Evolutionary conservation across 108 stramenopile genomes (phyloP), one percentile per base, ranked within the genome.

Genomic region (Stephanodiscus triporus): DNA sequence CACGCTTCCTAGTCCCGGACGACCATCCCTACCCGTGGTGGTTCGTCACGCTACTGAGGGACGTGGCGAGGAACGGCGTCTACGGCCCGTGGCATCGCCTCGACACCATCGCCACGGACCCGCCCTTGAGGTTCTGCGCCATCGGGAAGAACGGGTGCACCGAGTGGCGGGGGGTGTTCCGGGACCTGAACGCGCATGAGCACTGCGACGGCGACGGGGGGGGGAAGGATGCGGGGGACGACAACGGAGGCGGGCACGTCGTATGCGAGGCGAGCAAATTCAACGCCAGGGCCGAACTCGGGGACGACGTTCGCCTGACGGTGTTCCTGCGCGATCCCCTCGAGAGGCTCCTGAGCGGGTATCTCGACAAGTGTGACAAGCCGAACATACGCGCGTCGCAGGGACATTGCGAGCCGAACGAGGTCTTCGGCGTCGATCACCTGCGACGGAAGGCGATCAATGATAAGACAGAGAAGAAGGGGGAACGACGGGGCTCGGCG

Each of bases 241-340:
- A 27, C 27, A 17, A 26, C 10, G 56, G 13, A 7, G 56, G 2
- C 16, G 56, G 11, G 23, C 16, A 17, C 9, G 55, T 34, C 32
- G 59, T 23, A 22, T 30, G 57, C 20, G 60, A 72, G 16, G 43
- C 14, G 13, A 63, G 80, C 55, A 49, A 38, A 42, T 80, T 65
- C 48, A 63, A 65, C 36, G 73, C 76, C 11, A 22, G 11, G 17
- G 50, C 47, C 22, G 0, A 26, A 6, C 55, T 81, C 62, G 61
- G 32, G 27, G 34, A 65, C 0, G 56, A 59, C 24, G 26, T 14
- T 11, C 30, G 24, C 24, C 37, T 60, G 17, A 72, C 74, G 10
- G 87, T 89, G 20, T 87, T 89, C 64, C 22, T 87, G 16, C 71
- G 89, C 9, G 89, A 89, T 77, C 89, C 89, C 5, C 48, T 87